Conservation (phyloP, 768 basidiomycete genomes). For the Floccularia luteovirens region DNA sequence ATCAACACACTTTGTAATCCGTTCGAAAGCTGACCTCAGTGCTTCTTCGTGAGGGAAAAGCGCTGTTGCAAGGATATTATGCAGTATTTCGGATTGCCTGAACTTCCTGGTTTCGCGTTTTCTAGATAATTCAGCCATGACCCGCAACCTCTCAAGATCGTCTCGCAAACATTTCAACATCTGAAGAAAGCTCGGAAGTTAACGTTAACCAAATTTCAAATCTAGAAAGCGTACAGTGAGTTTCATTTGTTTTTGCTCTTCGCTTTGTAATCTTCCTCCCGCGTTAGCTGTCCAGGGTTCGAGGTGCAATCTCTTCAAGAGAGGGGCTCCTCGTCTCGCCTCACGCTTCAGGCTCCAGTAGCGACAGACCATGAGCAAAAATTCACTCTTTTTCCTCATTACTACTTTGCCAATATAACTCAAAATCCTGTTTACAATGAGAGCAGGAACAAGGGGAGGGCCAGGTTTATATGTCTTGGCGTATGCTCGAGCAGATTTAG, state of each 20-base stretch:
- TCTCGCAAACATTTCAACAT: conserved; percentile 56
- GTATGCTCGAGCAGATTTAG: conserved; percentile 85
- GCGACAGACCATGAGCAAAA: conserved; percentile 70
- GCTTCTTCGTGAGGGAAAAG: conserved; percentile 61
- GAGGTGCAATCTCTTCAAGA: conserved; percentile 87
- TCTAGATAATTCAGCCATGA: conserved; percentile 56
- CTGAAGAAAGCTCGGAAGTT: conserved; percentile 17
- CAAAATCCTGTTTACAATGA: conserved; percentile 75
- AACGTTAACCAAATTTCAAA: not conserved
- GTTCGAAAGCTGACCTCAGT: conserved; percentile 60
- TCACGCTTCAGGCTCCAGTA: conserved; percentile 99
- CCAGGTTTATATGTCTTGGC: conserved; percentile 89
- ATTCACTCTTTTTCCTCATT: conserved; percentile 70
- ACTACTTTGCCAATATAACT: conserved; percentile 65
- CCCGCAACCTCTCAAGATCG: conserved; percentile 71
- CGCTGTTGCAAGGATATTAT: conserved; percentile 51
- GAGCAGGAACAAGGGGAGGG: conserved; percentile 83
- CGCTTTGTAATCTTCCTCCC: conserved; percentile 55
- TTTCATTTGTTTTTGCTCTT: conserved; percentile 77
- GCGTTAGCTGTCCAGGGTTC: conserved; percentile 95
- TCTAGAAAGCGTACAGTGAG: conserved; percentile 52
- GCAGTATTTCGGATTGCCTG: conserved; percentile 56
- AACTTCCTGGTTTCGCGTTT: conserved; percentile 83
- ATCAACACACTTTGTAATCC: conserved; percentile 57
- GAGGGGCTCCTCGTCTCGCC: conserved; percentile 84